These are phyloP conservation scores for Boletus reticulatus DNA, from an alignment of 768 basidiomycete species.

Conservation along the genomic window DNA sequence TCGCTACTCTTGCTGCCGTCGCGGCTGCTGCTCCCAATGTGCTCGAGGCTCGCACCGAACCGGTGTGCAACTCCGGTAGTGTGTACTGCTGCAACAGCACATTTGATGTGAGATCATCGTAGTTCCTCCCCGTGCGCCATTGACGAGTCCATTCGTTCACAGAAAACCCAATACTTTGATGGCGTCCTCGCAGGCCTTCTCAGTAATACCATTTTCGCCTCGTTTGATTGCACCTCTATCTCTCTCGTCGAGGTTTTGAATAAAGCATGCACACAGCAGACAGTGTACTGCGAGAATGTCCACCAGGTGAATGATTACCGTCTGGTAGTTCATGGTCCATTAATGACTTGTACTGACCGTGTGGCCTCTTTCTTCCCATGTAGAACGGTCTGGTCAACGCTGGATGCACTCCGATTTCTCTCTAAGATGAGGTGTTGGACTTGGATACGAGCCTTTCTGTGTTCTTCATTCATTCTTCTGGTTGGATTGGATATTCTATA, in stretches of 20 bases:
- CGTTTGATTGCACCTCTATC: background rate
- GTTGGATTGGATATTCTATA: too few species aligned
- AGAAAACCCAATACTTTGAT: rapidly evolving
- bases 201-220: background rate
- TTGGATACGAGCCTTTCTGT: too few species aligned
- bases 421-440: too few species aligned
- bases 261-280: background rate
- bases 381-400: background rate
- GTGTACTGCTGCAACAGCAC: background rate
- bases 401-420: too few species aligned
- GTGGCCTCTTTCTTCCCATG: background rate
- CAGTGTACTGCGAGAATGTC: background rate
- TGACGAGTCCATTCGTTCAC: background rate
- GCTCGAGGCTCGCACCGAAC: background rate
- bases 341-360: background rate
- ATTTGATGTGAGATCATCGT: background rate
- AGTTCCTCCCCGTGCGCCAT: background rate
- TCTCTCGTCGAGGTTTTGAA: background rate
- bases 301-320: background rate
- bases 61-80: background rate
- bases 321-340: background rate
- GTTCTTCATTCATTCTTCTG: too few species aligned
- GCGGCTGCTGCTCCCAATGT: background rate
- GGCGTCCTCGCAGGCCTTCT: background rate
- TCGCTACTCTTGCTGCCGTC: background rate